These are phyloP conservation scores for Pleurotus ostreatus DNA, from an alignment of 768 basidiomycete species.

Conservation along the genomic window DNA sequence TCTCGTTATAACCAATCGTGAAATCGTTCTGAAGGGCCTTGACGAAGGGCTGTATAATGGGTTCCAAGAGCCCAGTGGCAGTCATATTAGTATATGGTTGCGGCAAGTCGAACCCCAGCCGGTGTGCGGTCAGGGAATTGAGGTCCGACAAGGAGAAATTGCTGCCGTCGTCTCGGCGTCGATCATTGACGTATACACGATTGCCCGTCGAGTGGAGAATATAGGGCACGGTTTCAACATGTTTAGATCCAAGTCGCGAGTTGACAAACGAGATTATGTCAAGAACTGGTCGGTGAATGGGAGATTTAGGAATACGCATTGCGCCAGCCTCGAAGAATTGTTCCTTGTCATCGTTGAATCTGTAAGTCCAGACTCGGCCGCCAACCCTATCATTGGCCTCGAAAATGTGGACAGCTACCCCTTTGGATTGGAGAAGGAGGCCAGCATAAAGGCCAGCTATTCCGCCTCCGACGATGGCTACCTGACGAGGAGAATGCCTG, in stretches of 20 bases:
- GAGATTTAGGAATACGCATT: constrained; percentile 14
- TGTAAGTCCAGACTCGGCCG: constrained; percentile 13
- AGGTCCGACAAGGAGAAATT: neutral
- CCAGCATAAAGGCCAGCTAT: constrained; percentile 6
- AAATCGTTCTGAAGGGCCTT: neutral
- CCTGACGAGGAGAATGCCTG: neutral
- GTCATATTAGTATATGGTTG: neutral
- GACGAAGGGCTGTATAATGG: neutral
- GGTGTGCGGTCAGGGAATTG: constrained; percentile 1
- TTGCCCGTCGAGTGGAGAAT: constrained; percentile 2
- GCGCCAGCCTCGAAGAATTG: constrained; percentile 16
- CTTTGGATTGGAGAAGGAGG: constrained; percentile 5
- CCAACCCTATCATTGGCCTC: constrained; percentile 10
- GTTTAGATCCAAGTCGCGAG: neutral
- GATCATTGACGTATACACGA: neutral
- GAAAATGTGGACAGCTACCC: constrained; percentile 1
- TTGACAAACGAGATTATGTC: constrained; percentile 6
- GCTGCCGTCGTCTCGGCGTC: neutral
- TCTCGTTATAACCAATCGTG: neutral
- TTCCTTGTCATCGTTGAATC: constrained; percentile 12
- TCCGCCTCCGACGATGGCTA: constrained; percentile 3
- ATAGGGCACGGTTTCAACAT: constrained; percentile 3
- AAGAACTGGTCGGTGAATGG: constrained; percentile 1
- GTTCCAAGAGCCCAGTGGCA: neutral
- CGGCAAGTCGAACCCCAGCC: constrained; percentile 1